A percentile compares a stretch with the other conserved stretches of the same genome.
Conservation (phyloP, 768 basidiomycete species). For the Lentinula sp. region DNA sequence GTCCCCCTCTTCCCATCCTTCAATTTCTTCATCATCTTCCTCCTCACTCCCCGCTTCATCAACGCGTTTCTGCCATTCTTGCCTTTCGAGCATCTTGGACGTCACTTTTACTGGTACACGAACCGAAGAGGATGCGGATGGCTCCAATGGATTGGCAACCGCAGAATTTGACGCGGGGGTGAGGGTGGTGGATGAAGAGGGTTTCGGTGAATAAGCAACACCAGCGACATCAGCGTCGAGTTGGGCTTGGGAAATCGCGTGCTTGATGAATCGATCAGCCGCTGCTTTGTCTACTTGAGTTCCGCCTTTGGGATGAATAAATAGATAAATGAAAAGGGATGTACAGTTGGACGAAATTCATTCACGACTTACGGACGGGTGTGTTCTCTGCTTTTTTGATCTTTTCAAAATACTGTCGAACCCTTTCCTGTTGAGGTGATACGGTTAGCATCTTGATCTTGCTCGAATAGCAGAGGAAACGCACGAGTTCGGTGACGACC, state of each 20-base stretch:
- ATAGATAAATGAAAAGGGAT: conserved; percentile 1
- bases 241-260: conserved; percentile 67
- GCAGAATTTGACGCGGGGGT: background rate
- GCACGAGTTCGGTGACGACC: conserved; percentile 66
- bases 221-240: conserved; percentile 28
- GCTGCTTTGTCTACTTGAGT: conserved; percentile 70
- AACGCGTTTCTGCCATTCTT: conserved; percentile 54
- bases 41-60: conserved; percentile 39
- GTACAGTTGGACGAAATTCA: background rate
- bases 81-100: conserved; percentile 67
- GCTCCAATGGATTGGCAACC: background rate
- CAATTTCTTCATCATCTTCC: conserved; percentile 22
- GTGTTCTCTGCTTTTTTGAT: conserved; percentile 71
- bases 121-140: background rate
- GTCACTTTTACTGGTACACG: conserved; percentile 54
- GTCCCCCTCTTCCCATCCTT: background rate
- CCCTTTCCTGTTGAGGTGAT: conserved; percentile 48
- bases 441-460: background rate
- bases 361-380: conserved; percentile 40
- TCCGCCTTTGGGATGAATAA: conserved; percentile 23
- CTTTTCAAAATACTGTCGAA: conserved; percentile 79
- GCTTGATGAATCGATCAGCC: conserved; percentile 77
- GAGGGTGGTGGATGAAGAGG: background rate
- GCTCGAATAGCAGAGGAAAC: conserved; percentile 8
- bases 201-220: background rate